Evolutionary conservation across 2,329 filamentous ascomycete species (phyloP).

Genomic region (Aspergillus spinulosporus): DNA sequence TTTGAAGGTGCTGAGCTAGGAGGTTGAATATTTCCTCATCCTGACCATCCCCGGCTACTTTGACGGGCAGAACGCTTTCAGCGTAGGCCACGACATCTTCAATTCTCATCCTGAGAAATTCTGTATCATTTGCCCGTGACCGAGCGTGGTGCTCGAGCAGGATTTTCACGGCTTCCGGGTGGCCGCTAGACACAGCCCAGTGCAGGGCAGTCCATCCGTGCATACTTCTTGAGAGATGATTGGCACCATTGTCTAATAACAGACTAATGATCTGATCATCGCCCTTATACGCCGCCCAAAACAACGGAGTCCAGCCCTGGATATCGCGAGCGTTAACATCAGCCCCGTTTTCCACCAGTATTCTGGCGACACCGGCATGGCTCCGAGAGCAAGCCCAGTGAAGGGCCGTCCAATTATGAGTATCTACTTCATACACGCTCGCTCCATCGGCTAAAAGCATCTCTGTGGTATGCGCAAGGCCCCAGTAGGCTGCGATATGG

Average conservation of each 20-base stretch:
- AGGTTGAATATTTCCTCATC: background rate
- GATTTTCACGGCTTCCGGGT: background rate
- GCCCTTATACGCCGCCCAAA: background rate
- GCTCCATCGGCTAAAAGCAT: background rate
- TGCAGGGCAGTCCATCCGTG: background rate
- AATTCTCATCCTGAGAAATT: background rate
- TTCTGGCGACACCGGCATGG: background rate
- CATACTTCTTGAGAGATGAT: background rate
- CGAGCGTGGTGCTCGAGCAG: slow-evolving; percentile 2
- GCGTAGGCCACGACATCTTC: background rate
- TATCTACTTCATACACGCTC: background rate
- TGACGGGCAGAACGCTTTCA: background rate
- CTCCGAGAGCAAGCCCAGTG: slow-evolving; percentile 10
- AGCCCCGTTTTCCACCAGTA: background rate
- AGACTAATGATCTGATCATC: background rate
- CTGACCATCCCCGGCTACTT: background rate
- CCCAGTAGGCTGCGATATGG: slow-evolving; percentile 5
- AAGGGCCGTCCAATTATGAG: slow-evolving; percentile 14
- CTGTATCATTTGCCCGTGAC: background rate
- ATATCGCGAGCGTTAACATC: background rate
- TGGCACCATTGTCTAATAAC: background rate
- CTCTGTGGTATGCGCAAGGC: background rate
- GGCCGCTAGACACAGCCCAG: background rate
- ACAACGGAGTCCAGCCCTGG: background rate
- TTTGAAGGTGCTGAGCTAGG: background rate